phyloP scores from a whole-genome alignment of 2,329 filamentous ascomycete species.

The Lasiodiplodia hormozganensis region DNA sequence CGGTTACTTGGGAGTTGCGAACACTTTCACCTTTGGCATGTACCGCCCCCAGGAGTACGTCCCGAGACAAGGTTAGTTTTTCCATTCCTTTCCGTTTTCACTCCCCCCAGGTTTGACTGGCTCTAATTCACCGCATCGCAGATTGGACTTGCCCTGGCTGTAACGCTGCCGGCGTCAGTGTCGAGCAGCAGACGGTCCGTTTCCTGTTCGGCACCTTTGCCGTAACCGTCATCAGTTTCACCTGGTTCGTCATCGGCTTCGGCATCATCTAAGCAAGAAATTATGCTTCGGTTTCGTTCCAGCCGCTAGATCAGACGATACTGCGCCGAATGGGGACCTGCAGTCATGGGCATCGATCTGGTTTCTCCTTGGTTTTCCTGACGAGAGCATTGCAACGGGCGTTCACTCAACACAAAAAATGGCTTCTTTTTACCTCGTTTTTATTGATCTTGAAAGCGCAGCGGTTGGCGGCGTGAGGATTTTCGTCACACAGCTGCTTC shows the following conservation, averaged over 20 bases:
- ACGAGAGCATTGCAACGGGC: slow-evolving; percentile 27
- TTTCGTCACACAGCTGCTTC: not conserved
- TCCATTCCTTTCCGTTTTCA: slow-evolving; percentile 27
- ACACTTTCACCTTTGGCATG: slow-evolving; percentile 67
- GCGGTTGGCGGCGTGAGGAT: not conserved
- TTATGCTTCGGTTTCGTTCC: not conserved
- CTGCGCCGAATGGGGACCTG: not conserved
- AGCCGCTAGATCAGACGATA: not conserved
- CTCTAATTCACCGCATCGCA: slow-evolving; percentile 35
- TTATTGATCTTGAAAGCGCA: not conserved
- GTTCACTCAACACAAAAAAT: slow-evolving; percentile 22
- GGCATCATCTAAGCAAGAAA: slow-evolving; percentile 46
- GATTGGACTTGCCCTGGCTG: slow-evolving; percentile 66
- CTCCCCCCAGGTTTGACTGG: not conserved
- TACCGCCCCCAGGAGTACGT: slow-evolving; percentile 63
- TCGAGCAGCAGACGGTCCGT: slow-evolving; percentile 62
- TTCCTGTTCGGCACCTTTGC: slow-evolving; percentile 62
- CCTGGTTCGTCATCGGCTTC: slow-evolving; percentile 56
- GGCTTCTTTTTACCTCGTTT: not conserved
- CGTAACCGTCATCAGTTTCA: slow-evolving; percentile 65
- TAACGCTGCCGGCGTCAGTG: slow-evolving; percentile 58
- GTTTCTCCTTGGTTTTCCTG: not conserved
- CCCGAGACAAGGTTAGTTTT: slow-evolving; percentile 55
- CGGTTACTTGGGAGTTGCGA: slow-evolving; percentile 62
- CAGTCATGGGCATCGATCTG: not conserved